A percentile compares a stretch with the other conserved stretches of the same genome.
Conservation (phyloP, 148 eudicot species). For the Selenicereus undatus region DNA sequence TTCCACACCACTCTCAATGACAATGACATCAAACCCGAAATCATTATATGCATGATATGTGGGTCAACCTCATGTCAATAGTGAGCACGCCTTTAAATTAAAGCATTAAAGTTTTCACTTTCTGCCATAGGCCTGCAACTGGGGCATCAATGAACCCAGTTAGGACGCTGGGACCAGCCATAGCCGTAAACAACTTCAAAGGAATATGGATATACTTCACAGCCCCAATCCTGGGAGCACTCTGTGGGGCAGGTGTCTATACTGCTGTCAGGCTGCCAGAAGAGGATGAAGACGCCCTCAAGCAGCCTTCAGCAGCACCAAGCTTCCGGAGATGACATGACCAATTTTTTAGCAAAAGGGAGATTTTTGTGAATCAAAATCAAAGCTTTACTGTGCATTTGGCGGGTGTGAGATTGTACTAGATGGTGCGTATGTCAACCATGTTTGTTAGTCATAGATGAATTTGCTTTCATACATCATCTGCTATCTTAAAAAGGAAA, state of each 20-base stretch:
- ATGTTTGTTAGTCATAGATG: not conserved
- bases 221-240: slow-evolving; percentile 84
- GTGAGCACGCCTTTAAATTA: not conserved
- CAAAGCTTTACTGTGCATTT: not conserved
- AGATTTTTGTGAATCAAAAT: slow-evolving; percentile 7
- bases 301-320: slow-evolving; percentile 42
- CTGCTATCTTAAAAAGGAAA: not conserved
- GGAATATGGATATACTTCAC: slow-evolving; percentile 83
- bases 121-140: slow-evolving; percentile 48
- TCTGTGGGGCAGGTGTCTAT: slow-evolving; percentile 85
- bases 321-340: slow-evolving; percentile 53
- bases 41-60: not conserved
- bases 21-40: slow-evolving; percentile 1
- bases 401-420: slow-evolving; percentile 13
- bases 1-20: not conserved
- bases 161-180: slow-evolving; percentile 90
- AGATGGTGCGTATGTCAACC: slow-evolving; percentile 18
- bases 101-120: not conserved
- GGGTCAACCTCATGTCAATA: not conserved
- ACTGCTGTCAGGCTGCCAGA: slow-evolving; percentile 78
- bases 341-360: not conserved
- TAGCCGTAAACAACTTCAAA: slow-evolving; percentile 75
- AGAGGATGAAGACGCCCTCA: slow-evolving; percentile 35
- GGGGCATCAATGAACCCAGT: slow-evolving; percentile 99
- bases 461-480: not conserved